These are phyloP conservation scores for Colletotrichum caudatum DNA, from an alignment of 2,329 filamentous ascomycete species.

Conservation along the genomic window DNA sequence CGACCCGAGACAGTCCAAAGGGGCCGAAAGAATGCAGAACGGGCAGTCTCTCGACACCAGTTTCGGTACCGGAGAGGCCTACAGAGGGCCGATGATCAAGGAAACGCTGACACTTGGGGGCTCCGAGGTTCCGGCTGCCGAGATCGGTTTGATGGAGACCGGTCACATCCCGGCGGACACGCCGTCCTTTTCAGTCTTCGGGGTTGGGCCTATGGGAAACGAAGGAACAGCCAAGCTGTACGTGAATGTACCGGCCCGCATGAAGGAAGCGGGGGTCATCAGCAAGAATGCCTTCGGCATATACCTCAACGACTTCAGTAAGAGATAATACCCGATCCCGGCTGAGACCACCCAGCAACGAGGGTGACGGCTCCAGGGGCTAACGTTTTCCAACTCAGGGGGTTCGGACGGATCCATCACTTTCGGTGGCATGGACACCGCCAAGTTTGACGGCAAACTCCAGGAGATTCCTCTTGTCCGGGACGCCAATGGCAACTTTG, in stretches of 20 bases:
- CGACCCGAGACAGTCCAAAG: background rate
- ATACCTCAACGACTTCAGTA: slow-evolving; percentile 25
- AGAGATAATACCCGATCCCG: background rate
- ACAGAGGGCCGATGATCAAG: slow-evolving; percentile 6
- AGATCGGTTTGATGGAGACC: slow-evolving; percentile 6
- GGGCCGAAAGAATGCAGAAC: background rate
- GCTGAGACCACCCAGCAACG: background rate
- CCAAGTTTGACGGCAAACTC: slow-evolving; percentile 31
- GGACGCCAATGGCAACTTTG: background rate
- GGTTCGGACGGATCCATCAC: slow-evolving; percentile 22
- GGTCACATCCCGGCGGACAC: background rate
- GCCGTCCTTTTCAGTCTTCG: slow-evolving; percentile 4
- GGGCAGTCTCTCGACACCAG: background rate
- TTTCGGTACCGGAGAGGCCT: background rate
- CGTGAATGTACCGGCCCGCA: slow-evolving; percentile 18
- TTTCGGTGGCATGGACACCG: slow-evolving; percentile 35
- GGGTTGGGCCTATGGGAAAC: background rate
- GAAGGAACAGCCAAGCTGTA: background rate
- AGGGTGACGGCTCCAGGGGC: background rate
- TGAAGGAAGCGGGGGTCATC: slow-evolving; percentile 20
- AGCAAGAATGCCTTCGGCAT: slow-evolving; percentile 12
- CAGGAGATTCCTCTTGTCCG: slow-evolving; percentile 8
- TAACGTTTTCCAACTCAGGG: slow-evolving; percentile 4
- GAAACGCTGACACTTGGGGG: background rate
- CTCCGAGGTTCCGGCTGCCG: background rate